Conservation (phyloP, 306 rosid species). For the Astragalus membranaceus region DNA sequence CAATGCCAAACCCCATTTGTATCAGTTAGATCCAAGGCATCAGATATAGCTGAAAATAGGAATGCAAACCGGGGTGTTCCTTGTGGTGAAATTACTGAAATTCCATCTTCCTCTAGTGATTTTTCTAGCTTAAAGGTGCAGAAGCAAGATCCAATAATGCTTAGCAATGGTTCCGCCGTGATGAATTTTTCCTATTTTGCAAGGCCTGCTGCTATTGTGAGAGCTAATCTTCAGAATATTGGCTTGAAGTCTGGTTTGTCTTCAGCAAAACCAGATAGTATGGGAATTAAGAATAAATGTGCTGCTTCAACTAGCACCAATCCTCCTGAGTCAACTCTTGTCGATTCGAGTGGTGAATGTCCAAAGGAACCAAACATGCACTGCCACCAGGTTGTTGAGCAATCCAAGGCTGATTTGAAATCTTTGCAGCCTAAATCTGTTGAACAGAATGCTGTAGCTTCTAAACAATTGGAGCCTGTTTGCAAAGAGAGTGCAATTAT, state of each 20-base stretch:
- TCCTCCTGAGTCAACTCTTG: constrained; percentile 34
- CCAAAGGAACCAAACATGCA: constrained; percentile 32
- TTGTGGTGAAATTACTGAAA: constrained; percentile 31
- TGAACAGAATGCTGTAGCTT: constrained; percentile 35
- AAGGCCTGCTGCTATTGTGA: constrained; percentile 66
- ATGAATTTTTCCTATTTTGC: constrained; percentile 92
- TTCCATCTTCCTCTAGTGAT: constrained; percentile 46
- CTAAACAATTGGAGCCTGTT: constrained; percentile 37
- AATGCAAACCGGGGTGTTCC: constrained; percentile 24
- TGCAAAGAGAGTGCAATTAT: constrained; percentile 40
- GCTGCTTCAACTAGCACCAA: constrained; percentile 29
- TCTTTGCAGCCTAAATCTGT: constrained; percentile 35
- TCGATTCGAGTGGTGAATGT: constrained; percentile 31
- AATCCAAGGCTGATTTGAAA: constrained; percentile 44
- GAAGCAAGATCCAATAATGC: constrained; percentile 45
- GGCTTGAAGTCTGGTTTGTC: constrained; percentile 33
- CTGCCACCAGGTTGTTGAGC: constrained; percentile 36
- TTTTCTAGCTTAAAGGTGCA: constrained; percentile 37
- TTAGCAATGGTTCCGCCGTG: constrained; percentile 35
- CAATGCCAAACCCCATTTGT: constrained; percentile 50
- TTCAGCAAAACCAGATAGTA: constrained; percentile 31
- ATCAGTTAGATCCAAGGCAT: constrained; percentile 40
- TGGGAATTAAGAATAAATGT: constrained; percentile 36
- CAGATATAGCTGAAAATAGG: constrained; percentile 36
- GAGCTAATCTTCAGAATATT: constrained; percentile 58